These are phyloP conservation scores for Antitrichia curtipendula DNA, from an alignment of 225 moss, liverwort and hornwort species.

Conservation along the genomic window DNA sequence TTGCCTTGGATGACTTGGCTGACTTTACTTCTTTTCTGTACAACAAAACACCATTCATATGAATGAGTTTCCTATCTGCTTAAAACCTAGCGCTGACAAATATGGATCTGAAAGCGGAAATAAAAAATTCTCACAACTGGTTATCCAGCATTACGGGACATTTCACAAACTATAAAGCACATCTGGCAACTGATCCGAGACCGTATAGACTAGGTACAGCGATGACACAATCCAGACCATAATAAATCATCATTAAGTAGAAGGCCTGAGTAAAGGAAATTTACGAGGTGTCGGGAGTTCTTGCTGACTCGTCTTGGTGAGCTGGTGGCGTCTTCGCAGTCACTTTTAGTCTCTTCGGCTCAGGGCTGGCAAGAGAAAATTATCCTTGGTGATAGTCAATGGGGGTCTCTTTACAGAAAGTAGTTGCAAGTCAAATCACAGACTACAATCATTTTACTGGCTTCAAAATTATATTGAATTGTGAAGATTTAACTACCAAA, in stretches of 20 bases:
- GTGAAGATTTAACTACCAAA: not conserved
- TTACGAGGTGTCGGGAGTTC: constrained; percentile 21
- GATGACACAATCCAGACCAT: not conserved
- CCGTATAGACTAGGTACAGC: not conserved
- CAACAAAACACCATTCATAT: not conserved
- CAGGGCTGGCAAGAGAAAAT: constrained; percentile 21
- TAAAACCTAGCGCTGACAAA: not conserved
- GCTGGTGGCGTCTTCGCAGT: constrained; percentile 23
- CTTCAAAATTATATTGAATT: not conserved
- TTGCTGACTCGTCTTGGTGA: constrained; percentile 15
- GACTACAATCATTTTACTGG: not conserved
- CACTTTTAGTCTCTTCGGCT: constrained; percentile 34
- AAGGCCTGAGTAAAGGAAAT: not conserved
- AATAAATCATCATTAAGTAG: not conserved
- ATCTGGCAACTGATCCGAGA: not conserved
- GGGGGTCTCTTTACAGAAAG: not conserved
- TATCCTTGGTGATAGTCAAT: not conserved
- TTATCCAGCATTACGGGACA: not conserved
- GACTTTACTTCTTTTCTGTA: constrained; percentile 15
- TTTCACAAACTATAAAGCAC: not conserved
- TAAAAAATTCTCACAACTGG: not conserved
- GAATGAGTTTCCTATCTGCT: not conserved
- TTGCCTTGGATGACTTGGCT: not conserved
- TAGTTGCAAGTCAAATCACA: not conserved
- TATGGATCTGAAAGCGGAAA: not conserved